Base-by-base conservation (phyloP, 176 grass and related monocot species). In the Stipa capillata region DNA sequence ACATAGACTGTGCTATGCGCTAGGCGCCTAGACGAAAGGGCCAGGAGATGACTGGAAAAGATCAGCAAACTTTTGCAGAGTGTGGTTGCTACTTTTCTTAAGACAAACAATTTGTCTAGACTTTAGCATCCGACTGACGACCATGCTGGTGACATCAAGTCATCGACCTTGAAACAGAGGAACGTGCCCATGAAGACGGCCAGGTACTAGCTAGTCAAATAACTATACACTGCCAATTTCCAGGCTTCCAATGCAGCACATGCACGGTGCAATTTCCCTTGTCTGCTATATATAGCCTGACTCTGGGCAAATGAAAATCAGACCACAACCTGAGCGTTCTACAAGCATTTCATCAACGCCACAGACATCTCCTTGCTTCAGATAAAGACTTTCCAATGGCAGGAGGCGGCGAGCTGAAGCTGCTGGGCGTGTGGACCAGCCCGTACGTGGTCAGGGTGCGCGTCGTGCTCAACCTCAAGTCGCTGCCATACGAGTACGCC, bases 401-500 rank as follows among this genome's bases (percentile, higher is more conserved):
- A 12, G 52, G 68, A 57, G 58, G 25, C 4, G 48, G 2, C 60
- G 81, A 87, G 45, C 76, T n/a, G n/a, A n/a, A n/a, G n/a, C n/a
- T n/a, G n/a, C n/a, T n/a, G n/a, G n/a, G n/a, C n/a, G n/a, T n/a
- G n/a, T 79, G 81, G 71, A 50, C 28, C 1, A 87, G 87, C 78
- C 47, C 80, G 47, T 90, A 35, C 57, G 59, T 31, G 56, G 66
- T 65, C 60, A 51, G 87, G 0, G 87, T 87, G 18, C 74, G 76
- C 42, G 17, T 90, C 68, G 85, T 29, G 18, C 87, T 93, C 56
- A 93, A 79, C 64, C 43, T 93, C 65, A 93, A 93, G 20, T 72
- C 72, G 12, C 84, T 93, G 1, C 20, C 67, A 7, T 90, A 88
- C 58, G 85, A 94, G 81, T 83, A 69, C 77, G 79, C 84, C 0